Percentiles rank a stretch among this genome's conserved stretches.
These are phyloP conservation scores for Boletus sp. DNA, from an alignment of 1,284 basidiomycete species.

Conservation along the genomic window DNA sequence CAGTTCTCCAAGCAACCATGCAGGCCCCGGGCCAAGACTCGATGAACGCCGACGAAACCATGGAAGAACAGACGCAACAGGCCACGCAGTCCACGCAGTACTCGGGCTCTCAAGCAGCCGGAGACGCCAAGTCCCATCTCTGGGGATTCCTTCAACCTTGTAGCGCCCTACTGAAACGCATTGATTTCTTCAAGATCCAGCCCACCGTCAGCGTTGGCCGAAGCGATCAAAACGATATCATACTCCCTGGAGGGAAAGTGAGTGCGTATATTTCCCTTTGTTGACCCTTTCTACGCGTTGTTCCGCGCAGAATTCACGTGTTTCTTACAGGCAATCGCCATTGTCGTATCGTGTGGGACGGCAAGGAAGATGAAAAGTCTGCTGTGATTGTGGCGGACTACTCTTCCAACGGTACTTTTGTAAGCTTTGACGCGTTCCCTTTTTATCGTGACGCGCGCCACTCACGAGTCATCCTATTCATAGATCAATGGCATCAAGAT, in stretches of 20 bases:
- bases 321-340: constrained; percentile 60
- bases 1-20: constrained; percentile 7
- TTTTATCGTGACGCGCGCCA: constrained; percentile 2
- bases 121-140: constrained; percentile 46
- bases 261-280: constrained; percentile 52
- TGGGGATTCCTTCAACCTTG: constrained; percentile 71
- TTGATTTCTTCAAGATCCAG: constrained; percentile 58
- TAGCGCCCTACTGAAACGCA: constrained; percentile 45
- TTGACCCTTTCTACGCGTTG: constrained; percentile 9
- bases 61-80: constrained; percentile 48
- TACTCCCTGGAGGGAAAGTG: constrained; percentile 65
- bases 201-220: constrained; percentile 56
- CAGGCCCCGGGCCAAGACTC: constrained; percentile 17
- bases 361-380: constrained; percentile 47
- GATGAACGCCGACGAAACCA: constrained; percentile 28
- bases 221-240: constrained; percentile 48
- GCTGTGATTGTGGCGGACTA: constrained; percentile 67
- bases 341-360: constrained; percentile 66
- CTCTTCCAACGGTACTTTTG: constrained; percentile 86
- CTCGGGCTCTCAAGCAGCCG: constrained; percentile 26
- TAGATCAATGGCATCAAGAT: constrained; percentile 75
- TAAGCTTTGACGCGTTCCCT: constrained; percentile 41
- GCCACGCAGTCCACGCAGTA: constrained; percentile 49
- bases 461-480: constrained; percentile 1
- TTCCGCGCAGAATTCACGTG: constrained; percentile 21